Percentiles rank a stretch among this genome's conserved stretches.
These are phyloP conservation scores for Aphelidium insulamus DNA, from an alignment of 371 early-diverging fungal species.

Conservation along the genomic window DNA sequence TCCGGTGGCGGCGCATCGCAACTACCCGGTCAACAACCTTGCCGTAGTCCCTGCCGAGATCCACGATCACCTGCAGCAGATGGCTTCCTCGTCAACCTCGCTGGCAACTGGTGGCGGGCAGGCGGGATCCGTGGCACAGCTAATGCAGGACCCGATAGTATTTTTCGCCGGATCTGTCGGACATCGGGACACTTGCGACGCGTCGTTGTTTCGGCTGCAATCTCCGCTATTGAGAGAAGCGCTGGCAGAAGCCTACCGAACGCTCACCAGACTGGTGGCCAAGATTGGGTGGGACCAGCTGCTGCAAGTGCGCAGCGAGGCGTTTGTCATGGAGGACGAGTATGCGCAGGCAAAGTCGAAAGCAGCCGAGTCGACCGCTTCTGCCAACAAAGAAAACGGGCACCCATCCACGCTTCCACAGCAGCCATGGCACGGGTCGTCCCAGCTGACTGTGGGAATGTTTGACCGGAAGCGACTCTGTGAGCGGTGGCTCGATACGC, in stretches of 20 bases:
- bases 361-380: too few species aligned
- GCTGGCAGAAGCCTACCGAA: slow-evolving; percentile 59
- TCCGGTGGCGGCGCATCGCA: too few species aligned
- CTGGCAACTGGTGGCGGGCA: too few species aligned
- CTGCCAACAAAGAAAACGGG: too few species aligned
- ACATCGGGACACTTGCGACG: neutral
- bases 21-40: too few species aligned
- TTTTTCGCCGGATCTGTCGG: neutral
- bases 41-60: too few species aligned
- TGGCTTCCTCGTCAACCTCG: too few species aligned
- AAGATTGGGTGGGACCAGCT: slow-evolving; percentile 89
- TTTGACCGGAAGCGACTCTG: slow-evolving; percentile 85
- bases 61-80: too few species aligned
- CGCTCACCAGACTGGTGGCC: slow-evolving; percentile 50
- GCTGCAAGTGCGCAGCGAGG: slow-evolving; percentile 50
- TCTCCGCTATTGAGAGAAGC: slow-evolving; percentile 76
- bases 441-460: slow-evolving; percentile 7
- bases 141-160: slow-evolving; percentile 1
- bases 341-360: slow-evolving; percentile 51
- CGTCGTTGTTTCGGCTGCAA: slow-evolving; percentile 52
- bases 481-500: slow-evolving; percentile 93
- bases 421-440: too few species aligned
- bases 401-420: too few species aligned
- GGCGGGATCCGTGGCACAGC: too few species aligned
- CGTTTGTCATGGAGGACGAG: slow-evolving; percentile 96